A percentile compares a stretch with the other conserved stretches of the same genome.
These are phyloP conservation scores for Trichoderma sp. DNA, from an alignment of 2,329 filamentous ascomycete genomes.

Conservation along the genomic window DNA sequence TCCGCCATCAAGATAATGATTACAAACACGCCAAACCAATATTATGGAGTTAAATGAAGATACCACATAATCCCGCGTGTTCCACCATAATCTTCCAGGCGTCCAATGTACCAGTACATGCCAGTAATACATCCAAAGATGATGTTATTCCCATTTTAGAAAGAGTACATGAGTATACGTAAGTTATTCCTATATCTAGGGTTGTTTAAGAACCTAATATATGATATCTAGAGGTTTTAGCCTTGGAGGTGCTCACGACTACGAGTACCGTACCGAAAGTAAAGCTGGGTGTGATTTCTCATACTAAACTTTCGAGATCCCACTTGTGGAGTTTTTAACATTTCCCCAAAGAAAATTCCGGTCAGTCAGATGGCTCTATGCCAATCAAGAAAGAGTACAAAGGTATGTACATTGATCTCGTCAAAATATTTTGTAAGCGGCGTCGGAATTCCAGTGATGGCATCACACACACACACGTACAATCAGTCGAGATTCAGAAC, in stretches of 20 bases:
- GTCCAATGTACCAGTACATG: background rate
- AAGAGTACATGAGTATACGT: background rate
- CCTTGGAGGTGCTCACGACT: background rate
- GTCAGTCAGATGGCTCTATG: background rate
- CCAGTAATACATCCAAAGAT: background rate
- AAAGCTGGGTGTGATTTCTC: background rate
- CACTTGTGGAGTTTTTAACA: background rate
- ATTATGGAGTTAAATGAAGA: background rate
- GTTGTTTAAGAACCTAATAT: background rate
- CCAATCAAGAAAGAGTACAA: slow-evolving; percentile 4
- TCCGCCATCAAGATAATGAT: background rate
- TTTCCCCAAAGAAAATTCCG: background rate
- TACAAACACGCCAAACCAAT: background rate
- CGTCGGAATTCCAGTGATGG: background rate
- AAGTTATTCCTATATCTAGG: background rate
- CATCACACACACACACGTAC: background rate
- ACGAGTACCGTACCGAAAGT: background rate
- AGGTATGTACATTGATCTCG: background rate
- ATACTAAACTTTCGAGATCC: background rate
- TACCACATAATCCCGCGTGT: background rate
- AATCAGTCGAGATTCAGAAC: background rate
- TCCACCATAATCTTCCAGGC: background rate
- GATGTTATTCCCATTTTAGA: background rate
- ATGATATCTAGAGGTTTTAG: background rate
- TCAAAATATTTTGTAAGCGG: background rate